Evolutionary conservation across 306 rosid species (phyloP).

Genomic region (Canavalia ensiformis): DNA sequence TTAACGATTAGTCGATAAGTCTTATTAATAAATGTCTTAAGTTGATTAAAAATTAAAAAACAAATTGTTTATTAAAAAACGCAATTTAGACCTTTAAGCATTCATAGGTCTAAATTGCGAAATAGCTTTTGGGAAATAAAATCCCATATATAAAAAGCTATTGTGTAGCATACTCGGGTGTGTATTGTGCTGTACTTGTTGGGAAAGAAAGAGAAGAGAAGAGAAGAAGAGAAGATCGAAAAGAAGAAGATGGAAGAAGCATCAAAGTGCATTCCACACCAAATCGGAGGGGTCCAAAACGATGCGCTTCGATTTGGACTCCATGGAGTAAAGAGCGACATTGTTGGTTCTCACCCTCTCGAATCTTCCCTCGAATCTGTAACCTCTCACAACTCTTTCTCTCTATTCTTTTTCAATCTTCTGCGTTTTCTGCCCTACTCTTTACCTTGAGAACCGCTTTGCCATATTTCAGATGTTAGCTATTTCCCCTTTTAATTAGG

Average conservation of each 20-base stretch:
- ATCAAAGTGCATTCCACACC: constrained; percentile 75
- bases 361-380: constrained; percentile 79
- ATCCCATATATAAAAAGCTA: neutral
- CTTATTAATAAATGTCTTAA: too few species aligned
- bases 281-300: constrained; percentile 91
- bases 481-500: constrained; percentile 41
- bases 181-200: neutral
- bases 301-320: constrained; percentile 94
- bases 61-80: too few species aligned
- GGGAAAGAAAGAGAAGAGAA: neutral
- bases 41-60: too few species aligned
- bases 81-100: too few species aligned
- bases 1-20: too few species aligned
- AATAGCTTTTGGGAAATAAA: neutral
- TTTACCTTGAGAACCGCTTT: neutral
- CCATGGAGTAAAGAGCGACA: constrained; percentile 84
- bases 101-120: neutral
- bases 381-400: constrained; percentile 38
- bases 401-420: neutral
- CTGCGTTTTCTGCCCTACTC: neutral
- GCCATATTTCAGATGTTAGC: neutral
- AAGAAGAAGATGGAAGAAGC: constrained; percentile 62
- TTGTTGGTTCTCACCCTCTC: constrained; percentile 88
- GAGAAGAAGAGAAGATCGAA: constrained; percentile 14
- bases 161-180: neutral